Evolutionary conservation across 2,329 filamentous ascomycete genomes (phyloP), one percentile per base, ranked within the genome.

Genomic region (Cladobotryum mycophilum): DNA sequence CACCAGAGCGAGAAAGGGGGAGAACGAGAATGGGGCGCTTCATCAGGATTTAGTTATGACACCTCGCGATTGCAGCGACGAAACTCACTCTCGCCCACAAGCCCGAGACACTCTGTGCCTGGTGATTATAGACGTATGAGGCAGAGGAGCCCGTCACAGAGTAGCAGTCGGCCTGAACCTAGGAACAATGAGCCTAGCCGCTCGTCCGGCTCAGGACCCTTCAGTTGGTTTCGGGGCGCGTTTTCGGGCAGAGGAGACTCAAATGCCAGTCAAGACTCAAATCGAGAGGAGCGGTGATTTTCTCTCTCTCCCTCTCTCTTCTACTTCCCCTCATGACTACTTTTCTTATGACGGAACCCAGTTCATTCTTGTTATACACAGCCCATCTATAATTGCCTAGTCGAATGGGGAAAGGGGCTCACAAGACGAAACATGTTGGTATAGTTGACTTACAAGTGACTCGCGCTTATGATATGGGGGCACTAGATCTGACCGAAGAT

Each of bases 151-250:
- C 69, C 70, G 6, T 70, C 70, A 0, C 59, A 68, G 44, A 64
- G 61, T 51, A 68, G 61, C 41, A n/a, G 38, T 12, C 67, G 67
- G 22, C 61, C 56, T 15, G 62, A 58, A 18, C 59, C 49, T 9
- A 53, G 51, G 9, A 61, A 64, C 13, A 64, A 66, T 33, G 63
- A 64, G 4, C 60, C 66, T 15, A 61, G 64, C n/a, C 60, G 62
- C 25, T 56, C 58, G 30, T 62, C 66, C n/a, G 62, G 64, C 3
- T 59, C 63, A 37, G 67, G 70, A 3, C 67, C 72, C 33, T 56
- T 76, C 1, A 63, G 65, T 51, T 76, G 74, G 74, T 57, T 77
- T 17, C 68, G 74, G 43, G 70, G 70, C 41, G 67, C 66, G 37
- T 73, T 76, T 34, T 50, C 58, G 1, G 53, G 57, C n/a, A 60